Evolutionary conservation across 306 rosid species (phyloP).

Genomic region (Dalbergia oliveri): DNA sequence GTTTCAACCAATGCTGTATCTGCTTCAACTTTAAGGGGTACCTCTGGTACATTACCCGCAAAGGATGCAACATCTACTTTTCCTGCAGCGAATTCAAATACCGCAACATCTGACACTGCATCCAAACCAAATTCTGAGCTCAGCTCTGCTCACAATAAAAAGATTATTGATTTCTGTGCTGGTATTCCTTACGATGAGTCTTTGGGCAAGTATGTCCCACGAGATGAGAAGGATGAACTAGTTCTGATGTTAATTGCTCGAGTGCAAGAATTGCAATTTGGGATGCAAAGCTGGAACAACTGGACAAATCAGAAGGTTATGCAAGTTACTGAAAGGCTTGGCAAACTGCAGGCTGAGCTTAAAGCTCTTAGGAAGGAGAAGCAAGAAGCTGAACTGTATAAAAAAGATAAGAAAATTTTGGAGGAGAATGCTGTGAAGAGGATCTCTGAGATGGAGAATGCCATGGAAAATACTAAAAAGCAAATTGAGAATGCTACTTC

Average conservation of each 20-base stretch:
- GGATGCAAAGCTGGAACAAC: conserved; percentile 60
- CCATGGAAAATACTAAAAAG: conserved; percentile 52
- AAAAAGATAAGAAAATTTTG: conserved; percentile 53
- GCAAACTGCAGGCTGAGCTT: conserved; percentile 55
- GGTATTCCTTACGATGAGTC: conserved; percentile 64
- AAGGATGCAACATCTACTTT: conserved; percentile 45
- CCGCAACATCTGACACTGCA: conserved; percentile 21
- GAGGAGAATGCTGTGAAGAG: conserved; percentile 67
- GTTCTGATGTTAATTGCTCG: conserved; percentile 57
- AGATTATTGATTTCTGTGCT: conserved; percentile 51
- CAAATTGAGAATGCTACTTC: conserved; percentile 57
- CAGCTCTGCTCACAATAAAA: conserved; percentile 27
- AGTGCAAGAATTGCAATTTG: conserved; percentile 59
- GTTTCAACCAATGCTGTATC: conserved; percentile 49
- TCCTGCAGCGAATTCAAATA: conserved; percentile 29
- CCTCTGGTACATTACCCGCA: conserved; percentile 45
- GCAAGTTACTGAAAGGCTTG: conserved; percentile 69
- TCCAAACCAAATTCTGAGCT: conserved; percentile 41
- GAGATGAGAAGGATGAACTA: conserved; percentile 60
- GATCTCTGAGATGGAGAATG: conserved; percentile 68
- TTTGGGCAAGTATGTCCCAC: conserved; percentile 54
- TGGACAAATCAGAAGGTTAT: conserved; percentile 70
- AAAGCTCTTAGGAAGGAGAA: conserved; percentile 62
- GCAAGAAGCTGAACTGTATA: conserved; percentile 48
- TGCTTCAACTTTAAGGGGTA: conserved; percentile 43